Evolutionary conservation across 352 stramenopile species (phyloP), one percentile per base, ranked within the genome.

Genomic region (Phytophthora chlamydospora): DNA sequence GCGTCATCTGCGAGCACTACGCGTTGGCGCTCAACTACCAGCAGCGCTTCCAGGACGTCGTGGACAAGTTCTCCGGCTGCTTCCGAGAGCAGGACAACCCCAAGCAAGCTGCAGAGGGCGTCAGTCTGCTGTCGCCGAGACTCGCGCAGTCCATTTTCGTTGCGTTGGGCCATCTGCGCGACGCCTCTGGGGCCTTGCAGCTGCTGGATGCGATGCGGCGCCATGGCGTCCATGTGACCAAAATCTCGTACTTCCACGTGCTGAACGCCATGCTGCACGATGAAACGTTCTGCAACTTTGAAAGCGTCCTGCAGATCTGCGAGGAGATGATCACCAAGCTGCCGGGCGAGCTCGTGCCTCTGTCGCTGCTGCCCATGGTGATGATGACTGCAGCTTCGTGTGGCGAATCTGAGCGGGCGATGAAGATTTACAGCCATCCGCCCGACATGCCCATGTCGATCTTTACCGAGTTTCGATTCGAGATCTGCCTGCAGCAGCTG

Each of bases 401-500:
- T 40, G 76, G 73, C 10, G 62, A 84, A 49, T 61, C 85, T 2
- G 48, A 84, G 27, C 76, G 80, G 0, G 84, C 80, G 24, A 91
- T 93, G 81, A 66, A 71, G n/a, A 51, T 89, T 19, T 91, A 93
- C 52, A 55, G 54, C 16, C 75, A 85, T 32, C 64, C 72, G 2
- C 51, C 58, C 0, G 54, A 83, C 13, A 71, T 65, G 6, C 32
- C 57, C 2, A 80, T 90, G 74, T 67, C 61, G 19, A 38, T 34
- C 2, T 88, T 78, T 43, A 83, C 73, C 1, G 75, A 90, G 57
- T 82, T 80, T 55, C 78, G 73, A 9, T 89, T 93, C 50, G 81
- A 89, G 27, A 88, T 88, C 39, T 87, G 76, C 47, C 52, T 90
- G 34, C 80, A 88, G 49, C 76, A 78, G 34, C 54, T 93, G 27